These are phyloP conservation scores for Alternaria atra DNA, from an alignment of 2,329 filamentous ascomycete species.

Conservation along the genomic window DNA sequence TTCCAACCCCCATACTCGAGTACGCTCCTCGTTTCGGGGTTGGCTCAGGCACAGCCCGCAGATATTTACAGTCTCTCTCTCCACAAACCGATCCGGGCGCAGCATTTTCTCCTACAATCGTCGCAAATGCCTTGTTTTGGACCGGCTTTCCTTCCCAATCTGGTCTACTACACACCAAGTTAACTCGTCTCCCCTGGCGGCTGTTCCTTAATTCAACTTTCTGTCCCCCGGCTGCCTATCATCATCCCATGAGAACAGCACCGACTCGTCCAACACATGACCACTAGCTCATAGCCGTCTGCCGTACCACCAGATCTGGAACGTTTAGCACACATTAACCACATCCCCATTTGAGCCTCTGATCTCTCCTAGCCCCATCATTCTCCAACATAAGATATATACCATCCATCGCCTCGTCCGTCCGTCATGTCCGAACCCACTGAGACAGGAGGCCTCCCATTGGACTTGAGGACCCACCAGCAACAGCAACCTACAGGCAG, in stretches of 20 bases:
- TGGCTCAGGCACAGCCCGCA: conserved; percentile 51
- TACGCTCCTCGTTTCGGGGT: conserved; percentile 32
- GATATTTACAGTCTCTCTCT: conserved; percentile 48
- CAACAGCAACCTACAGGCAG: conserved; percentile 34
- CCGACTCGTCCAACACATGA: conserved; percentile 42
- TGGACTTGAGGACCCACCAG: conserved; percentile 33
- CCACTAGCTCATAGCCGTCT: conserved; percentile 43
- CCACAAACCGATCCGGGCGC: conserved; percentile 42
- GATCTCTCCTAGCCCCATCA: conserved; percentile 40
- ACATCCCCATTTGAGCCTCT: conserved; percentile 44
- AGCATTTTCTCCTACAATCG: conserved; percentile 41
- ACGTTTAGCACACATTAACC: conserved; percentile 36
- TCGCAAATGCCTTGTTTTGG: conserved; percentile 47
- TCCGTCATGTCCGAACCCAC: conserved; percentile 46
- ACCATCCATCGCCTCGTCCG: conserved; percentile 36
- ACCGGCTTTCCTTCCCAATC: conserved; percentile 40
- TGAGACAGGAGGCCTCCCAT: conserved; percentile 46
- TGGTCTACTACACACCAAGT: conserved; percentile 36
- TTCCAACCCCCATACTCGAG: conserved; percentile 24
- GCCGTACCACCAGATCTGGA: conserved; percentile 46
- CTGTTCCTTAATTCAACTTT: conserved; percentile 42
- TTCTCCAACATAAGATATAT: conserved; percentile 42
- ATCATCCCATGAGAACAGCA: conserved; percentile 37
- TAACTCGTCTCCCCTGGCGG: conserved; percentile 36
- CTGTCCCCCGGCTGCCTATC: conserved; percentile 41